These are phyloP conservation scores for Trypanosoma theileri DNA, from an alignment of 208 protist species.

Conservation along the genomic window DNA sequence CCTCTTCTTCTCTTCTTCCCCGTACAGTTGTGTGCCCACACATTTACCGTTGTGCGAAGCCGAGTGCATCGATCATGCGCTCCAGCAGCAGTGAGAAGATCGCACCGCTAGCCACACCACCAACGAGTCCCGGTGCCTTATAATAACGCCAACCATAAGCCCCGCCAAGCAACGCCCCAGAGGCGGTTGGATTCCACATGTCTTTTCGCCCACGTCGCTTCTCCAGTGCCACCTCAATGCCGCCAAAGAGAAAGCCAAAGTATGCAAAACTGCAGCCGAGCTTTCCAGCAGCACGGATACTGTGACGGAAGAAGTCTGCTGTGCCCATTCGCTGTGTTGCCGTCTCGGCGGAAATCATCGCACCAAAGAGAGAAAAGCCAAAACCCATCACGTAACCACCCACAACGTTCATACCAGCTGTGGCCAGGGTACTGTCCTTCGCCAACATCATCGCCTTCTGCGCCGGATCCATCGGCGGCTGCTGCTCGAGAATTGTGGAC, in stretches of 20 bases:
- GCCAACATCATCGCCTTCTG: conserved; percentile 64
- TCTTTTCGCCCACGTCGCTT: conserved; percentile 90
- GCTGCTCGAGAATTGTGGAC: conserved; percentile 60
- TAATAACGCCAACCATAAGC: conserved; percentile 84
- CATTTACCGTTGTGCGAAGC: conserved; percentile 65
- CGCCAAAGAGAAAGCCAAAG: conserved; percentile 90
- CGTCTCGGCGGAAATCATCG: conserved; percentile 85
- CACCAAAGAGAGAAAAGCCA: conserved; percentile 86
- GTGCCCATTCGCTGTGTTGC: conserved; percentile 87
- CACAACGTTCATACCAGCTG: conserved; percentile 56
- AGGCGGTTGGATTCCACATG: conserved; percentile 75
- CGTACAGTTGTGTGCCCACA: neutral
- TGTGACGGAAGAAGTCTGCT: conserved; percentile 85
- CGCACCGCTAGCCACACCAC: conserved; percentile 62
- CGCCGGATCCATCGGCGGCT: conserved; percentile 57
- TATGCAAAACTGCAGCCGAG: conserved; percentile 78
- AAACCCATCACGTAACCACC: conserved; percentile 89
- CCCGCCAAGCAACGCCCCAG: conserved; percentile 72
- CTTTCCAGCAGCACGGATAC: conserved; percentile 57
- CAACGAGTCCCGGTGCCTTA: conserved; percentile 73
- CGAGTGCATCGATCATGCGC: conserved; percentile 73
- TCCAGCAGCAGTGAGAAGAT: conserved; percentile 77
- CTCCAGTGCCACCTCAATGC: conserved; percentile 88
- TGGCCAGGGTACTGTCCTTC: conserved; percentile 64
- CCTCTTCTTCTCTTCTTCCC: conserved; percentile 1